Percentiles rank a stretch among this genome's conserved stretches.
These are phyloP conservation scores for Endothia cerciana DNA, from an alignment of 2,329 filamentous ascomycete species.

Conservation along the genomic window DNA sequence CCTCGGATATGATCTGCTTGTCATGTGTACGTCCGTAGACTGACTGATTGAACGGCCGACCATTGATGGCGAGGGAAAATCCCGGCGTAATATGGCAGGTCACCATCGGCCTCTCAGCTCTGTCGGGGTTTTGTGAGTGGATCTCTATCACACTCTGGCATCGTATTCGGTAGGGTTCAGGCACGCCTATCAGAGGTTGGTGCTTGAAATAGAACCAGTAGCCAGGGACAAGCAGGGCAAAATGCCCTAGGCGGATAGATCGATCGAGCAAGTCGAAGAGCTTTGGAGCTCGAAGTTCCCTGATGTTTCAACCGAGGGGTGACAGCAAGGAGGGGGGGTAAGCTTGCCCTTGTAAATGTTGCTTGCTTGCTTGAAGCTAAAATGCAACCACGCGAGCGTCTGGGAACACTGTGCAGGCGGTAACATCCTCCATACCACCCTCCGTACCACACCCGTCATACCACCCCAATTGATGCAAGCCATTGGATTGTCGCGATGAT, in stretches of 20 bases:
- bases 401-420: conserved; percentile 10
- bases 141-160: not conserved
- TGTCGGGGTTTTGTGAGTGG: not conserved
- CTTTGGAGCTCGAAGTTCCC: conserved; percentile 13
- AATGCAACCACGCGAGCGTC: conserved; percentile 22
- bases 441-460: not conserved
- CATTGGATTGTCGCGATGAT: conserved; percentile 12
- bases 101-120: not conserved
- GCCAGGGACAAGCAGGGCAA: not conserved
- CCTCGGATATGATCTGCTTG: not conserved
- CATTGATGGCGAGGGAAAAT: not conserved
- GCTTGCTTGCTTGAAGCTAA: conserved; percentile 8
- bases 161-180: not conserved
- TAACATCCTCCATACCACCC: not conserved
- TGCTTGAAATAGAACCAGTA: not conserved
- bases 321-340: conserved; percentile 10
- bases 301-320: conserved; percentile 24
- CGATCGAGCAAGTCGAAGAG: not conserved
- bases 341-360: conserved; percentile 11
- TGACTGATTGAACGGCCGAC: not conserved
- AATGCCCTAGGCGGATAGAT: not conserved
- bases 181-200: not conserved
- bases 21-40: conserved; percentile 1
- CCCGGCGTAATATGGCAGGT: not conserved
- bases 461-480: not conserved